These are phyloP conservation scores for Trypanosoma caninum DNA, from an alignment of 208 protist genomes.

Conservation along the genomic window DNA sequence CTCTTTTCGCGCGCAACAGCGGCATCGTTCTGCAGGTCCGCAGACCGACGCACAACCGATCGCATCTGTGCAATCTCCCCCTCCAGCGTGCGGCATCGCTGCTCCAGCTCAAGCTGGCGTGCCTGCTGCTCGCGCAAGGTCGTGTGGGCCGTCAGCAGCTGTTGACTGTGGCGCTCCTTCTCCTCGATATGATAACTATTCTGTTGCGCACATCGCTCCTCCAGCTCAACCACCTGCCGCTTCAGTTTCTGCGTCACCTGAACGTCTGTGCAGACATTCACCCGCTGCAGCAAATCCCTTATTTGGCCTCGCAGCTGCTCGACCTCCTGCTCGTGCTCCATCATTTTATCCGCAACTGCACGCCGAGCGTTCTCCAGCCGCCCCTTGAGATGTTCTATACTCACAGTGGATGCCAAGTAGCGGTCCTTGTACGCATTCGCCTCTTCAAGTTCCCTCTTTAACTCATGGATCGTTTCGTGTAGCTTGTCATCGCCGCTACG, in stretches of 20 bases:
- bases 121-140: slow-evolving; percentile 75
- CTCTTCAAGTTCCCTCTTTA: slow-evolving; percentile 47
- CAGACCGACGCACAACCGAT: slow-evolving; percentile 49
- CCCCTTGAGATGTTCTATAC: slow-evolving; percentile 58
- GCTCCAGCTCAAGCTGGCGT: slow-evolving; percentile 64
- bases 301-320: slow-evolving; percentile 69
- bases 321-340: slow-evolving; percentile 64
- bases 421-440: slow-evolving; percentile 43
- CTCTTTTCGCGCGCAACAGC: slow-evolving; percentile 63
- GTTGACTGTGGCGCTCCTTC: slow-evolving; percentile 52
- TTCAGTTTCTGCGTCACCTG: slow-evolving; percentile 34
- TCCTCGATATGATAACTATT: slow-evolving; percentile 52
- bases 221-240: slow-evolving; percentile 56
- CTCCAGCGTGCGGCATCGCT: slow-evolving; percentile 58
- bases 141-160: slow-evolving; percentile 64
- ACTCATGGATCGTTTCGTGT: slow-evolving; percentile 24
- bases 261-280: slow-evolving; percentile 49
- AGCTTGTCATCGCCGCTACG: slow-evolving; percentile 40
- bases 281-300: slow-evolving; percentile 55
- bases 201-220: slow-evolving; percentile 51
- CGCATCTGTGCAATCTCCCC: slow-evolving; percentile 63
- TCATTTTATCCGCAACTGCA: slow-evolving; percentile 35
- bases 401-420: slow-evolving; percentile 32
- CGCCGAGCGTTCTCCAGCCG: slow-evolving; percentile 47
- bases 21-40: slow-evolving; percentile 72